Evolutionary conservation across 2,329 filamentous ascomycete species (phyloP), one percentile per base, ranked within the genome.

Genomic region (Aureobasidium sp.): DNA sequence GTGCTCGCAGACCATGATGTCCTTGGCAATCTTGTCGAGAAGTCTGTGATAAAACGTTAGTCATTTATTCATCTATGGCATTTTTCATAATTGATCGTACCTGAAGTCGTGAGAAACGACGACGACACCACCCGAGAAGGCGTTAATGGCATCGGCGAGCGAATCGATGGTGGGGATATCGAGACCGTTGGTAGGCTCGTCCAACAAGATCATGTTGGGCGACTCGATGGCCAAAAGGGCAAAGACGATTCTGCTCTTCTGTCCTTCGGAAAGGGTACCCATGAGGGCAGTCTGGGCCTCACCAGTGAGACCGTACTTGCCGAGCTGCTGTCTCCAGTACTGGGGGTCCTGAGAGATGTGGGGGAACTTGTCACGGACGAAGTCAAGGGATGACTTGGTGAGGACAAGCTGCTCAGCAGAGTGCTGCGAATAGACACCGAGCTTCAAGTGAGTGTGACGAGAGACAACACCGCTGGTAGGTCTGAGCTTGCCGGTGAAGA

Each of bases 1-100:
- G 86, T 99, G 91, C 81, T 99, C 94, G 79, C 95, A 99, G 62
- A 99, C 94, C 80, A 99, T 87, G 78, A 99, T 99, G 77, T 99
- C 91, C 84, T 99, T 99, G 70, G 94, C 94, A 76, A 99, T 97
- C 84, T 96, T 97, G 85, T 99, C 94, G 68, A 99, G 87, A 72
- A 99, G 82, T 82, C 93, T 95, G 70, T 55, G 48, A 37, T 53
- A 36, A 62, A n/a, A 39, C 32, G 68, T 80, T 70, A 79, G 77
- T 64, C 64, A 47, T 55, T 51, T 59, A 65, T 66, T 51, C 26
- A 17, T 6, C n/a, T 29, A 20, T 36, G 15, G 32, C 10, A 27
- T 20, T 17, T 36, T 26, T 5, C 20, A 2, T 23, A 32, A 3
- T n/a, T 3, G 29, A 60, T 71, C 87, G 75, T 85, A 95, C 91